These are phyloP conservation scores for Coemansia sp. DNA, from an alignment of 371 early-diverging fungal genomes.

Conservation along the genomic window DNA sequence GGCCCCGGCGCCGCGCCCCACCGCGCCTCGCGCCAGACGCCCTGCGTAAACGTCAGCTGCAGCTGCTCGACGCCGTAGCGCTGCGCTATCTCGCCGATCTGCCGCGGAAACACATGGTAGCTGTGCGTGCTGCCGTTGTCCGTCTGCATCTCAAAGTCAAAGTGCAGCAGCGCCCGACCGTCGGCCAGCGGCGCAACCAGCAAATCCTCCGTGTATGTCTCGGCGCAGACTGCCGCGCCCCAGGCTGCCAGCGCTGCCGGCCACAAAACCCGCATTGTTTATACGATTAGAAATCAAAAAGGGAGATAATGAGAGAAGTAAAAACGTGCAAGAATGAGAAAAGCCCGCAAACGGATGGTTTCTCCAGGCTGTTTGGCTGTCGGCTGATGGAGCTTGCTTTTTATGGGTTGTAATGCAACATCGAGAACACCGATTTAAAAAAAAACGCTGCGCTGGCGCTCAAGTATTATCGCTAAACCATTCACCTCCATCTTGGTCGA, in stretches of 20 bases:
- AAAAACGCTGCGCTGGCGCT: no score
- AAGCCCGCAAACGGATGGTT: no score
- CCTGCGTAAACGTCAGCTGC: conserved; percentile 87
- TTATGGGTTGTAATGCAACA: no score
- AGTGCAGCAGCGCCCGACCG: conserved; percentile 77
- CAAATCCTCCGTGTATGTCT: conserved; percentile 63
- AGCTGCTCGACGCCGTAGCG: conserved; percentile 72
- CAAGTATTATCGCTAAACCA: no score
- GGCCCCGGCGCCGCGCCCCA: conserved; percentile 66
- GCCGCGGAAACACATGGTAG: conserved; percentile 78
- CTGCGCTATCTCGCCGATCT: conserved; percentile 81
- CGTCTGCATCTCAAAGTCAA: conserved; percentile 58
- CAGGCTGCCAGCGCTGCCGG: conserved; percentile 1
- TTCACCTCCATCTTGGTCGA: no score
- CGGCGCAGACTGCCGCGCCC: conserved; percentile 3
- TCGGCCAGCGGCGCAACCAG: conserved; percentile 63
- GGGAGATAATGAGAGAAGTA: not conserved
- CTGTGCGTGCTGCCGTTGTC: conserved; percentile 49
- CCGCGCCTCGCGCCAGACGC: conserved; percentile 76
- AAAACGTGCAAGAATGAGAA: no score
- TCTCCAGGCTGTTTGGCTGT: no score
- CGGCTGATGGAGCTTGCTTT: no score
- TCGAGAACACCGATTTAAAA: no score
- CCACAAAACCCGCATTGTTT: conserved; percentile 1
- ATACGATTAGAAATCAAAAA: not conserved